Conservation (phyloP, 1,284 basidiomycete species). For the Fomitopsis palustris region DNA sequence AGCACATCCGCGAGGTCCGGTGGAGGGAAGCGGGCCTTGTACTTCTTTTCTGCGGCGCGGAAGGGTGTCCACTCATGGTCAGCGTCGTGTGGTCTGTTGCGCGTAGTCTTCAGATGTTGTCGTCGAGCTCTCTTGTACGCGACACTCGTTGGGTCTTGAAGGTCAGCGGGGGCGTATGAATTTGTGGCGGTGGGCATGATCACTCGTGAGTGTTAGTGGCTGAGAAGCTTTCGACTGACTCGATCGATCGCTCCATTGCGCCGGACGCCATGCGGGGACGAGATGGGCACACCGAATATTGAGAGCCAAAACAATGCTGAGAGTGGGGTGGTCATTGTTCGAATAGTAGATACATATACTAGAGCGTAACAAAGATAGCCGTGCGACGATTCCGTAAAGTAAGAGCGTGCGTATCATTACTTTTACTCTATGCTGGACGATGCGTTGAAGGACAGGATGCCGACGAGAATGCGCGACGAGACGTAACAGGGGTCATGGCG, state of each 20-base stretch:
- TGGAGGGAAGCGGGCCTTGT: constrained; percentile 72
- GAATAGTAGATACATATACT: constrained; percentile 18
- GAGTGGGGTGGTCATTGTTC: constrained; percentile 20
- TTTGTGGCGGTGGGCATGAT: constrained; percentile 9
- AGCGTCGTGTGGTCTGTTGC: constrained; percentile 39
- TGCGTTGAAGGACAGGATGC: constrained; percentile 8
- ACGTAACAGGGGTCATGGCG: not conserved
- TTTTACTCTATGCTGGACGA: constrained; percentile 24
- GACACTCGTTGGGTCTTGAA: constrained; percentile 40
- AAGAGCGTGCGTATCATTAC: constrained; percentile 24
- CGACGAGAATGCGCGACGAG: constrained; percentile 7
- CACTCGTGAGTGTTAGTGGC: not conserved
- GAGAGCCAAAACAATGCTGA: constrained; percentile 22
- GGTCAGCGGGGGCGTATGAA: constrained; percentile 5
- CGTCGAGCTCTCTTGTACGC: constrained; percentile 66
- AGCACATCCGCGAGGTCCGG: constrained; percentile 67
- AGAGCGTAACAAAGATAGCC: constrained; percentile 11
- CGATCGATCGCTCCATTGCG: not conserved
- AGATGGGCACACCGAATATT: not conserved
- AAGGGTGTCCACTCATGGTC: constrained; percentile 67
- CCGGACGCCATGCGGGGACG: too few relatives aligned
- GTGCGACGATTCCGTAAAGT: constrained; percentile 19
- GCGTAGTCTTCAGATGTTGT: constrained; percentile 57
- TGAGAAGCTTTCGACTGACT: not conserved
- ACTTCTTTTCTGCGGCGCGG: constrained; percentile 71